These are phyloP conservation scores for Penicillium waksmanii DNA, from an alignment of 495 filamentous ascomycete genomes.

Conservation along the genomic window DNA sequence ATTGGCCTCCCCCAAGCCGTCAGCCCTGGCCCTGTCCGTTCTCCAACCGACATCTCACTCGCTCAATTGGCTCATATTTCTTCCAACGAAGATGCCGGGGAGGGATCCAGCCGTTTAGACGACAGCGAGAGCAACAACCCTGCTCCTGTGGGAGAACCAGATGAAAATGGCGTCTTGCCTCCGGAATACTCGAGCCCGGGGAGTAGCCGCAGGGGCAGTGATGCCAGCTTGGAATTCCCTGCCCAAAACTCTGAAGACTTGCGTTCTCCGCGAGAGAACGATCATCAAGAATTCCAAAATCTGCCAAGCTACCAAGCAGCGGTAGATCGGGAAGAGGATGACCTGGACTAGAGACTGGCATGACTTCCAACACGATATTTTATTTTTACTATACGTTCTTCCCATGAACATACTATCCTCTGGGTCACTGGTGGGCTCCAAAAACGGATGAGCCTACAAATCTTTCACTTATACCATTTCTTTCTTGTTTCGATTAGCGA, in stretches of 20 bases:
- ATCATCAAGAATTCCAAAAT: conserved; percentile 12
- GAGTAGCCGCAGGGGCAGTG: conserved; percentile 59
- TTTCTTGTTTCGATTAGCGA: conserved; percentile 32
- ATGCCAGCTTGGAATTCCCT: conserved; percentile 39
- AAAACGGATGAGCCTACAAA: conserved; percentile 5
- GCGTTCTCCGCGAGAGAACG: conserved; percentile 46
- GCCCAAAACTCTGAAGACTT: conserved; percentile 5
- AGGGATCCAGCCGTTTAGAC: conserved; percentile 66
- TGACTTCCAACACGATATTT: conserved; percentile 48
- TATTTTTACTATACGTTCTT: conserved; percentile 9
- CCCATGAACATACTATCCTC: conserved; percentile 22
- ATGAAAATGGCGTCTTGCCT: conserved; percentile 47
- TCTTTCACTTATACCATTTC: conserved; percentile 12
- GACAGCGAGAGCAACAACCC: conserved; percentile 28
- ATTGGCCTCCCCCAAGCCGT: conserved; percentile 69
- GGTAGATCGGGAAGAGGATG: conserved; percentile 24
- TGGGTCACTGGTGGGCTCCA: conserved; percentile 5
- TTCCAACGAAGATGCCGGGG: conserved; percentile 75
- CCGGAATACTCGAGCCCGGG: conserved; percentile 77
- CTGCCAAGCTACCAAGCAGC: conserved; percentile 33
- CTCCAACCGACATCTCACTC: conserved; percentile 95
- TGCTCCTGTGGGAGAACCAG: conserved; percentile 9
- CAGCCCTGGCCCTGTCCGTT: conserved; percentile 87
- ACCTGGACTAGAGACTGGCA: conserved; percentile 24
- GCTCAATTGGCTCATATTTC: conserved; percentile 74